A percentile compares a stretch with the other conserved stretches of the same genome.
phyloP scores from a whole-genome alignment of 306 rosid species.

The Quercus glauca region DNA sequence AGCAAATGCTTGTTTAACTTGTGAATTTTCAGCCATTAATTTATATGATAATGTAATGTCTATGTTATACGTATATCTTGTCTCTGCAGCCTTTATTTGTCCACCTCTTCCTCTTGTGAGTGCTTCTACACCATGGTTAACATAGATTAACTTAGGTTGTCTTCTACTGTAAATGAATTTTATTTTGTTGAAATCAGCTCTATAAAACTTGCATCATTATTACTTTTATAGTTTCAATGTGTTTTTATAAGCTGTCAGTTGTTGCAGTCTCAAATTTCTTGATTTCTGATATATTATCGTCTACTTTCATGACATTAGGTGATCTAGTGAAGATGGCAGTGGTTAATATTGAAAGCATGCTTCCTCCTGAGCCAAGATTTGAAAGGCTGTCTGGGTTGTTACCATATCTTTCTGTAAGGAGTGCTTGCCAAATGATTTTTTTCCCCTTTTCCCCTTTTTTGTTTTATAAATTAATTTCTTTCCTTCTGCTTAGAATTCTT shows the following conservation, averaged over 20 bases:
- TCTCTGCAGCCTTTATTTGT: not conserved
- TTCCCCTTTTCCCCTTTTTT: not conserved
- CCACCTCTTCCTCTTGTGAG: not conserved
- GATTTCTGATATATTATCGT: not conserved
- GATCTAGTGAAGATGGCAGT: conserved; percentile 85
- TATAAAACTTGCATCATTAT: not conserved
- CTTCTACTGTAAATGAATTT: not conserved
- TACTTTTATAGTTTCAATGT: not conserved
- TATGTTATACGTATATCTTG: not conserved
- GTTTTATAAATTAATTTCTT: not conserved
- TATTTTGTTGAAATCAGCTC: not conserved
- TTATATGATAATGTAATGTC: not conserved
- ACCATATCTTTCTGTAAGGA: conserved; percentile 80
- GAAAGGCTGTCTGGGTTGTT: conserved; percentile 60
- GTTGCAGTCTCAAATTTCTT: not conserved
- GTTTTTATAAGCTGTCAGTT: not conserved
- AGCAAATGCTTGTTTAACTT: not conserved
- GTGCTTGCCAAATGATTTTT: conserved; percentile 11
- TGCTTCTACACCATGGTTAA: not conserved
- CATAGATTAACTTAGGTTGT: not conserved
- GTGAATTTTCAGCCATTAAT: not conserved
- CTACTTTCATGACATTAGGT: conserved; percentile 51
- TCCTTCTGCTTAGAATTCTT: not conserved
- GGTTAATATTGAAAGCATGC: conserved; percentile 47
- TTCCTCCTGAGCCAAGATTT: conserved; percentile 56